A percentile compares a stretch with the other conserved stretches of the same genome.
These are phyloP conservation scores for Sphagnum fallax DNA, from an alignment of 228 moss, liverwort and hornwort species.

Conservation along the genomic window DNA sequence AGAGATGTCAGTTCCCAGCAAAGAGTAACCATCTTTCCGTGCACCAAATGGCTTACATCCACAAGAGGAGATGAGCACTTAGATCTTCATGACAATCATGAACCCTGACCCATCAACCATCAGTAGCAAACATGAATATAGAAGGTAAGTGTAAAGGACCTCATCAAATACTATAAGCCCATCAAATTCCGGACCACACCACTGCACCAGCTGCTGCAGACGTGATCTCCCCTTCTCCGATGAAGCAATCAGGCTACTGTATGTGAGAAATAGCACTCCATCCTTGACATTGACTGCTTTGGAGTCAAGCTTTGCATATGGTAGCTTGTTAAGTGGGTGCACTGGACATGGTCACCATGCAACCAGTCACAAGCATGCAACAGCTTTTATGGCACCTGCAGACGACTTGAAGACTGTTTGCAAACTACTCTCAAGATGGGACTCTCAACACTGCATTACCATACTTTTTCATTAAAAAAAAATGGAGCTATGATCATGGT, in stretches of 20 bases:
- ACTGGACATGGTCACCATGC: conserved; percentile 33
- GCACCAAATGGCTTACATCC: not conserved
- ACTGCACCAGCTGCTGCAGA: conserved; percentile 95
- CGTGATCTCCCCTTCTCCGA: conserved; percentile 94
- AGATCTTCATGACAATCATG: too few species aligned
- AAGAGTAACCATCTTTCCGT: not conserved
- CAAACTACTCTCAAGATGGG: too few species aligned
- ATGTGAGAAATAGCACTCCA: conserved; percentile 94
- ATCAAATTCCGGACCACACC: conserved; percentile 91
- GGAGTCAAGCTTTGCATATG: conserved; percentile 93
- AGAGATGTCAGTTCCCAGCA: not conserved
- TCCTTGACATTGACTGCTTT: conserved; percentile 87
- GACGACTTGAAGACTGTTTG: too few species aligned
- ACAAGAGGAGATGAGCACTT: too few species aligned
- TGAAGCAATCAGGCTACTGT: conserved; percentile 95
- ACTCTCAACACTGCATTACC: too few species aligned
- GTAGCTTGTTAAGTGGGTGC: conserved; percentile 95
- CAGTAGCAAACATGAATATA: not conserved
- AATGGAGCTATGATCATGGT: too few species aligned
- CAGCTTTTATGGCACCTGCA: too few species aligned
- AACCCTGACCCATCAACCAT: not conserved
- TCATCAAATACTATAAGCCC: conserved; percentile 98
- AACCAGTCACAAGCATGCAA: not conserved
- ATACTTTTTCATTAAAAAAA: too few species aligned
- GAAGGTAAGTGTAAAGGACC: conserved; percentile 25